Evolutionary conservation across 352 stramenopile species (phyloP), one percentile per base, ranked within the genome.

Genomic region (Globisporangium okanoganense): DNA sequence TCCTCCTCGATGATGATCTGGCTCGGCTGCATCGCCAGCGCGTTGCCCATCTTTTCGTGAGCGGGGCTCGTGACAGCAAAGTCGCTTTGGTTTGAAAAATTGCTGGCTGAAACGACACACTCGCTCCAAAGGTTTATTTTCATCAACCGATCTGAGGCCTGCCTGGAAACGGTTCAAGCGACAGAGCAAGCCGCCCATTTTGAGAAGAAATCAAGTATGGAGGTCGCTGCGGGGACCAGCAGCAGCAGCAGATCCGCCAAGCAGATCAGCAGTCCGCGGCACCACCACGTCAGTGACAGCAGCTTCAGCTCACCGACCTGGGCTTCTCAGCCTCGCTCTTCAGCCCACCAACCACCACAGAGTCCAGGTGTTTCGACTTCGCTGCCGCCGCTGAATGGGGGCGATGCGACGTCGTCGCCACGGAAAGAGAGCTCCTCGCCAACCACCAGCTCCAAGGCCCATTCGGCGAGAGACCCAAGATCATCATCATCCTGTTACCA

Each of bases 1-100:
- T 82, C 75, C 24, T 79, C 75, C 49, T 84, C 73, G 22, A 71
- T 80, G 56, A 84, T 65, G 54, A 84, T 76, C 31, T 70, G 59
- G 10, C 36, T 49, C 33, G 61, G 58, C 18, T 78, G 64, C 45
- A 79, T 59, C 43, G 56, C 65, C 4, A 84, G 41, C 13, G 73
- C 67, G 44, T 84, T 84, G n/a, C 75, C 73, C 75, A 84, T 84
- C 6, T 18, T 14, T 35, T 35, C 18, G 18, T 9, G 33, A 56
- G 7, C 14, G 2, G 5, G 16, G 38, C 16, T 14, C 16, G 5
- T n/a, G 7, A 44, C 5, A n/a, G 38, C 38, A 44, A n/a, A 20
- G 0, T 8, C 29, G 29, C 29, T n/a, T n/a, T n/a, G n/a, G 40
- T 7, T 22, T 52, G 0, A 22, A 52, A 22, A 52, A 33, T 20